Evolutionary conservation across 1,284 basidiomycete genomes (phyloP), one percentile per base, ranked within the genome.

Genomic region (Cryptococcus sp.): DNA sequence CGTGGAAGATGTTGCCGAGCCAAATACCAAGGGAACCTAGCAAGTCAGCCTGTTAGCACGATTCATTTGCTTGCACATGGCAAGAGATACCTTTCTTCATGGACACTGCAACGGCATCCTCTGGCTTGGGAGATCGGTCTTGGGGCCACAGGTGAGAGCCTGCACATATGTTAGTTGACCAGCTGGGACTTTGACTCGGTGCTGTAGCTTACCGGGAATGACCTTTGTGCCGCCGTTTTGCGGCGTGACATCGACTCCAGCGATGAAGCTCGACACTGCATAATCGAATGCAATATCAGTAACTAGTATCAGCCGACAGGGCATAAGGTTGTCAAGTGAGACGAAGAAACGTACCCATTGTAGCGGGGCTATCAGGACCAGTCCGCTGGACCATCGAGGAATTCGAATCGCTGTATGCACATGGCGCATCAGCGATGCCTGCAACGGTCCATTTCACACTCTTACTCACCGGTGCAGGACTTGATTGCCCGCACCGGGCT

Each of bases 1-100:
- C 63, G 49, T 64, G 63, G 52, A 64, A 64, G 48, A 64, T 57
- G 37, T 55, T 58, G 41, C 63, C 54, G 29, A 64, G 55, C 63
- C 63, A 64, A 46, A 64, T 64, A n/a, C 53, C 63, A 8, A 64
- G 52, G 2, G 61, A 63, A 3, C 61, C 61, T 62, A 23, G 7
- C 5, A 41, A 15, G 29, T 7, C 8, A 10, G 29, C 10, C 8
- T 34, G 29, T 34, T 13, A 34, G 13, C 19, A 17, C 19, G 20
- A 43, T 7, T n/a, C 19, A 20, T 7, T 7, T 13, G 29, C 29
- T 34, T 34, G 29, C 2, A 34, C 13, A 20, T 16, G 48, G 7
- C 19, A 3, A 22, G 25, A 44, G 34, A 46, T 43, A 56, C 62
- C 62, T 39, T 64, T 64, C 55, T 64, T 64, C 63, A 64, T 64